Base-by-base conservation (phyloP, 1,139 yeast genomes). In the Pichia sp. region DNA sequence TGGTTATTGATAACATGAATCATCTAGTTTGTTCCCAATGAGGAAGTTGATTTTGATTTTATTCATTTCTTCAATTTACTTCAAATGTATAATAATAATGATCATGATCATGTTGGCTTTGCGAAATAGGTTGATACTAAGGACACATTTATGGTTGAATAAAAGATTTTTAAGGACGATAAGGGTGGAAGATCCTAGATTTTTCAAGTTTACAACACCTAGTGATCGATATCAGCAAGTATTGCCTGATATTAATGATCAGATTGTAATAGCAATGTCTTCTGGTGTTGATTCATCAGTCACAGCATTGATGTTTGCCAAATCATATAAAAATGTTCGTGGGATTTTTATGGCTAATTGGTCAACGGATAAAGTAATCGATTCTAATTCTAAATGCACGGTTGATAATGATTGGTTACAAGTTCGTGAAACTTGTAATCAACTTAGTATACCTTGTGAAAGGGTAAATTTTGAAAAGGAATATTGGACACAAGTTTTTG, bases 221-320 rank as follows among this genome's bases (percentile, higher is more conserved):
- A 30, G 31, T 6, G 55, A 29, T 2, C 11, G 49, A 5, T 62
- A 56, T 35, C 30, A 25, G 37, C 84, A 77, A 52, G 65, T 63
- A 5, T 55, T 58, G 28, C 92, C 94, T 0, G 49, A 51, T 1
- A 54, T 55, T 4, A 61, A 73, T 32, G 95, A 86, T 57, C 76
- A 71, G 42, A 74, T 92, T 24, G 69, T 85, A 31, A 77, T 92
- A 3, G 96, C 97, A 24, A 87, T 92, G 97, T 87, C 96, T 1
- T 85, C 96, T 0, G 99, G 99, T 0, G 97, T 92, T 0, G 98
- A 92, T 62, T 89, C 97, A 0, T 83, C 96, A 1, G 89, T 92
- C 1, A 79, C 86, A 3, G 97, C 97, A 0, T 80, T 92, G 0
- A 55, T 89, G 47, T 78, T 79, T 58, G 73, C 83, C 1, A 60